Evolutionary conservation across 2,329 filamentous ascomycete genomes (phyloP), one percentile per base, ranked within the genome.

Genomic region (Pyrenochaeta sp.): DNA sequence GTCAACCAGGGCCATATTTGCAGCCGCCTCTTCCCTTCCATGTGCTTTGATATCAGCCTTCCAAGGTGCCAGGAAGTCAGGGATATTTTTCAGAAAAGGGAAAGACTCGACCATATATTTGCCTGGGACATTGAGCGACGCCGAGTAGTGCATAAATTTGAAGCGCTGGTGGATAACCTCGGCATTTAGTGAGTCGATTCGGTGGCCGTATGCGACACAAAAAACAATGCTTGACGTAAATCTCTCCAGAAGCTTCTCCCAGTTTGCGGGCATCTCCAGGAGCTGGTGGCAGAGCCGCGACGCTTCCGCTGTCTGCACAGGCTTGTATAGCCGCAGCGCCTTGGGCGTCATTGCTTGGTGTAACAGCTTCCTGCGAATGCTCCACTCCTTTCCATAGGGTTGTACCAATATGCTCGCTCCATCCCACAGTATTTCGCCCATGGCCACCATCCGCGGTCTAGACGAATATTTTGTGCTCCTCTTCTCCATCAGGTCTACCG

Each of bases 201-300:
- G 77, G 50, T 81, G 79, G 0, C 82, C 81, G 58, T 83, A 84
- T 4, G 80, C 75, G 3, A 83, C 78, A 4, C 77, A 80, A 55
- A 83, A 81, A 5, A 82, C 80, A 29, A 83, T 74, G 55, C 78
- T 80, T 1, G 78, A 76, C 0, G 81, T 81, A 57, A 81, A 84
- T 0, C 79, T 73, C 59, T 82, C 78, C 20, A 83, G 73, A 15
- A 77, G 71, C 43, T 77, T 75, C 55, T 81, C 79, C 71, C 81
- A 83, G 20, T 75, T 74, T 1, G 58, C 49, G 0, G 78, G 74
- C 4, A 69, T 69, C 3, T 67, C 50, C 11, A 83, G 65, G 5
- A 84, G 66, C 6, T 80, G 75, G 51, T 61, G 70, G 45, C 77
- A 75, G 3, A 83, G 57, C n/a, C 80, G 73, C 7, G 72, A 75